Evolutionary conservation across 1,284 basidiomycete genomes (phyloP).

Genomic region (Trametes pubescens): DNA sequence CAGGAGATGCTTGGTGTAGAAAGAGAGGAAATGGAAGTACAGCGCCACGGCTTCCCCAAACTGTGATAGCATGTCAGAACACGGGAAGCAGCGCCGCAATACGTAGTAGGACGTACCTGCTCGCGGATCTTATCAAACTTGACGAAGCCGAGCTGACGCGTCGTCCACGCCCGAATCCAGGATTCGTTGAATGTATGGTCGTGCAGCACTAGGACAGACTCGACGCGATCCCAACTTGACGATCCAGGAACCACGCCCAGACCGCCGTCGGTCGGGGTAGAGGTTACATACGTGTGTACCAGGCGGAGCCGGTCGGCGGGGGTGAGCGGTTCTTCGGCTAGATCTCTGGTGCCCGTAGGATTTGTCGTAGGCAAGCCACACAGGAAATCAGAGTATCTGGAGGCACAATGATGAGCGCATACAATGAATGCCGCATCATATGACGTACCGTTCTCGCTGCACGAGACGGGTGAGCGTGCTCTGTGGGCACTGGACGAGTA

Average conservation of each 20-base stretch:
- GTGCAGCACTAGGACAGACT: conserved; percentile 85
- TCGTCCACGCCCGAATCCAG: conserved; percentile 76
- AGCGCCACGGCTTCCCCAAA: conserved; percentile 91
- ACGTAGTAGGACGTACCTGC: conserved; percentile 51
- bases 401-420: not conserved
- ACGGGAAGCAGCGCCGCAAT: not conserved
- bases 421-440: not conserved
- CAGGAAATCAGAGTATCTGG: conserved; percentile 68
- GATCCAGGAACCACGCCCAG: conserved; percentile 80
- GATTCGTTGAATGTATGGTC: conserved; percentile 80
- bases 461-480: conserved; percentile 71
- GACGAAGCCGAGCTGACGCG: conserved; percentile 63
- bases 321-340: conserved; percentile 56
- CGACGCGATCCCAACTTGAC: conserved; percentile 79
- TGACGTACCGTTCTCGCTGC: conserved; percentile 75
- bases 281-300: conserved; percentile 79
- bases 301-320: conserved; percentile 84
- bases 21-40: conserved; percentile 89
- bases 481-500: conserved; percentile 81
- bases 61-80: conserved; percentile 46
- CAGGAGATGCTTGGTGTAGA: conserved; percentile 81
- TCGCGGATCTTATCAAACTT: conserved; percentile 68
- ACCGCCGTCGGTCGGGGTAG: conserved; percentile 74
- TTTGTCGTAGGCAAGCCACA: conserved; percentile 66
- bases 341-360: conserved; percentile 51